These are phyloP conservation scores for Cyclotella sp. DNA, from an alignment of 108 stramenopile species.

Conservation along the genomic window DNA sequence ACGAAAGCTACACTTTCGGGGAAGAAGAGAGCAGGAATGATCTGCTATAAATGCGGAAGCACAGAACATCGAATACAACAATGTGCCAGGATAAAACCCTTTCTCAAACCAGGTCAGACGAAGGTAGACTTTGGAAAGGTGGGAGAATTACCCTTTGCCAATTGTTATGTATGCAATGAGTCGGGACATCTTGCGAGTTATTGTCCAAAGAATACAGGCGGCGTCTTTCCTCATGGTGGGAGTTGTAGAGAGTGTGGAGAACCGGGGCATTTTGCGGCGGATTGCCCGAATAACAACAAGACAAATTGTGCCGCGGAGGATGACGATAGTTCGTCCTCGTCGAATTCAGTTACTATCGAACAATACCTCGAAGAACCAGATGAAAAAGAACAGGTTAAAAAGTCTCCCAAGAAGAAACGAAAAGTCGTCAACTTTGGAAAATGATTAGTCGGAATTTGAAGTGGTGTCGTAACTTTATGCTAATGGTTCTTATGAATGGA, in stretches of 20 bases:
- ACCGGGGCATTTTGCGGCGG: conserved; percentile 55
- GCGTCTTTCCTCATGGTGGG: conserved; percentile 82
- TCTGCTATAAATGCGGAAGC: conserved; percentile 87
- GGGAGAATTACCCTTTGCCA: conserved; percentile 71
- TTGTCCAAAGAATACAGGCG: conserved; percentile 69
- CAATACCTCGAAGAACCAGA: conserved; percentile 31
- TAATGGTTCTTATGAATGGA: too few species aligned
- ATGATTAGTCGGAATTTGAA: neutral
- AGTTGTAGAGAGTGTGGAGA: conserved; percentile 75
- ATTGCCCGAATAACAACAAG: conserved; percentile 64
- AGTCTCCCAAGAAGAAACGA: conserved; percentile 19
- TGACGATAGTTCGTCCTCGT: conserved; percentile 18
- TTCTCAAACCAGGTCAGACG: conserved; percentile 20
- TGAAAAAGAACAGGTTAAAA: conserved; percentile 6
- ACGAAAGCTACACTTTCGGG: neutral
- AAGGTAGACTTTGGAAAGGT: conserved; percentile 45
- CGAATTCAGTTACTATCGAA: conserved; percentile 33
- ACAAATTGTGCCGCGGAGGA: conserved; percentile 27
- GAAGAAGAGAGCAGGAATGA: conserved; percentile 32
- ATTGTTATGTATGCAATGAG: conserved; percentile 79
- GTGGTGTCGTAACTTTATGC: neutral
- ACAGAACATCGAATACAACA: conserved; percentile 69
- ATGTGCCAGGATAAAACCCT: conserved; percentile 60
- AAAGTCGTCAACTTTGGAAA: conserved; percentile 30
- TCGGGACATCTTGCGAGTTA: conserved; percentile 72